Evolutionary conservation across 768 basidiomycete species (phyloP), one percentile per base, ranked within the genome.

Genomic region (Lentinula edodes): DNA sequence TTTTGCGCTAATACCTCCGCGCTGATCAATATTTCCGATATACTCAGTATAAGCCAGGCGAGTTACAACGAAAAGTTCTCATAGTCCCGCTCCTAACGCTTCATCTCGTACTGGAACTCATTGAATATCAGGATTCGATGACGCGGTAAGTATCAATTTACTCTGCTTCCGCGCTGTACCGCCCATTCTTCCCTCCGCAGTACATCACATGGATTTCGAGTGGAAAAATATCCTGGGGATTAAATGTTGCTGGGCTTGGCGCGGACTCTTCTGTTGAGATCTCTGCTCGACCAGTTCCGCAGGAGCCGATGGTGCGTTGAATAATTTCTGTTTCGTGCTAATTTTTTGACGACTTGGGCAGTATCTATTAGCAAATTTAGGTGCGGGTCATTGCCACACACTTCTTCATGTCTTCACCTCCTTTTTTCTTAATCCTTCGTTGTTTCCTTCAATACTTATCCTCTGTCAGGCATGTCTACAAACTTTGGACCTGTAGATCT

Each of bases 181-280:
- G 36, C 32, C 18, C 5, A 48, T 20, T 28, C 7, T 34, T 51
- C 34, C 32, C 5, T 16, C 28, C 42, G 61, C 63, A 71, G 51
- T 91, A 90, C 65, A 86, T 90, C 63, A 83, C 84, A 18, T 90
- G 89, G 89, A 80, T 90, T 59, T 86, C 78, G 66, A 73, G 85
- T 55, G 78, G 73, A 63, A 75, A 79, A 58, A 70, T 74, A 2
- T 76, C 82, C 7, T 89, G 87, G 88, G 87, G 85, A 9, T 63
- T 89, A 50, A 73, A 76, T 54, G 75, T 74, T 4, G 72, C 70
- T 2, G 83, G 81, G 8, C 62, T 89, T 51, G 84, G 70, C 1
- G 69, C 80, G 0, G 84, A 92, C 71, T 42, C 75, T 2, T 65
- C 66, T 32, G 79, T 80, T 0, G 78, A 87, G 62, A 85, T 91